A percentile compares a stretch with the other conserved stretches of the same genome.
These are phyloP conservation scores for Marasmius tenuissimus DNA, from an alignment of 1,284 basidiomycete genomes.

Conservation along the genomic window DNA sequence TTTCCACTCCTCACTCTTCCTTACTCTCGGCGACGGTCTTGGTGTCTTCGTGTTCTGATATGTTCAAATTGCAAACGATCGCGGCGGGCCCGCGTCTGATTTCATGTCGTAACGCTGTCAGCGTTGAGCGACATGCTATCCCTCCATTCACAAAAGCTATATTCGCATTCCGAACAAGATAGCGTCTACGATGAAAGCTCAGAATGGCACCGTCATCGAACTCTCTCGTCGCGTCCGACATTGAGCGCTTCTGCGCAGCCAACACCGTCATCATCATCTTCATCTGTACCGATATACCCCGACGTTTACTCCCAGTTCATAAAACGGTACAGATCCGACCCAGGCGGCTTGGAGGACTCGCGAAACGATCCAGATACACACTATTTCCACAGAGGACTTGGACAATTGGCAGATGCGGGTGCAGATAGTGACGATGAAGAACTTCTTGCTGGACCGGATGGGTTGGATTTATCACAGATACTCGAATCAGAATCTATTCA, in stretches of 20 bases:
- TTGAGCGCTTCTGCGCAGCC: constrained; percentile 10
- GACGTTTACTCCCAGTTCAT: constrained; percentile 79
- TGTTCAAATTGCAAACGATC: too few relatives aligned
- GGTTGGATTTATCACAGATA: constrained; percentile 52
- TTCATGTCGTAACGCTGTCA: too few relatives aligned
- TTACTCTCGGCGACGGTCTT: too few relatives aligned
- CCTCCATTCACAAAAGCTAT: constrained; percentile 64
- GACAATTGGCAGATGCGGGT: constrained; percentile 69
- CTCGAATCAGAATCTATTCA: constrained; percentile 61
- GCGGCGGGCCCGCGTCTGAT: too few relatives aligned
- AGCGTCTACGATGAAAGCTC: constrained; percentile 43
- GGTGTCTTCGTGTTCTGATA: too few relatives aligned
- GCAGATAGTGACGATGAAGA: constrained; percentile 77
- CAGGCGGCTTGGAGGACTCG: constrained; percentile 53
- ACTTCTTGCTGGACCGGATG: constrained; percentile 41
- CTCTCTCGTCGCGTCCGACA: constrained; percentile 26
- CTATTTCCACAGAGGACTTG: constrained; percentile 71
- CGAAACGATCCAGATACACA: constrained; percentile 74
- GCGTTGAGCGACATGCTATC: constrained; percentile 22
- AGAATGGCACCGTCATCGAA: constrained; percentile 34
- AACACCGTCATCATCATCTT: constrained; percentile 6
- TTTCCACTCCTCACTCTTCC: too few relatives aligned
- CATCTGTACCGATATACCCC: constrained; percentile 46
- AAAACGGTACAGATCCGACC: constrained; percentile 64
- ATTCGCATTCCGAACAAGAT: constrained; percentile 62